Conservation (phyloP, 306 rosid genomes). For the Inga laurina region DNA sequence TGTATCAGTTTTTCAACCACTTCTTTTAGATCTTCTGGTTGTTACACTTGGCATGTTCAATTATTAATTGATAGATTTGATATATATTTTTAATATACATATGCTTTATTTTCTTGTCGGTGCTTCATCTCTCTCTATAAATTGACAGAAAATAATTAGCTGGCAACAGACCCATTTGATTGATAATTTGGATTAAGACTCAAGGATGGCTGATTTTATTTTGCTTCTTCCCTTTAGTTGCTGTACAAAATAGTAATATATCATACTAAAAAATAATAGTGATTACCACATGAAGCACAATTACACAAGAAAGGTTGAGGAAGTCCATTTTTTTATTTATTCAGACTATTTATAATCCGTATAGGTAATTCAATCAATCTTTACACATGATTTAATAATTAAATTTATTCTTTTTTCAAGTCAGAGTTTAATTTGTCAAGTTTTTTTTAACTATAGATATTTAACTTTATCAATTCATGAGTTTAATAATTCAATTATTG, state of each 20-base stretch:
- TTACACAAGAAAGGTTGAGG: not conserved
- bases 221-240: not conserved
- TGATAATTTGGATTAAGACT: not conserved
- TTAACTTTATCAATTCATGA: not conserved
- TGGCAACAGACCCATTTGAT: slow-evolving; percentile 12
- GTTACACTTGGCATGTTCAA: slow-evolving; percentile 1
- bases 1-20: slow-evolving; percentile 16
- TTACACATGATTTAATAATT: not conserved
- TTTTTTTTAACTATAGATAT: not conserved
- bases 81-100: not conserved
- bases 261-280: not conserved
- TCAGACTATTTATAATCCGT: not conserved
- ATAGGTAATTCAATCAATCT: not conserved
- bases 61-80: slow-evolving; percentile 29
- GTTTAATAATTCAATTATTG: not conserved
- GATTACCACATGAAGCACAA: not conserved
- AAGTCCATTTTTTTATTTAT: not conserved
- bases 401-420: not conserved
- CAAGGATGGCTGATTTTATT: not conserved
- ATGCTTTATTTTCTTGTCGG: slow-evolving; percentile 11
- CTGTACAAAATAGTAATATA: not conserved
- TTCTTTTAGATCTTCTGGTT: slow-evolving; percentile 17
- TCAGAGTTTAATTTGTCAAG: not conserved
- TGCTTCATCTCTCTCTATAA: not conserved
- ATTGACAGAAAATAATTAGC: slow-evolving; percentile 16